A percentile compares a stretch with the other conserved stretches of the same genome.
Evolutionary conservation across 306 rosid genomes (phyloP).

Genomic region (Cucurbita maxima): DNA sequence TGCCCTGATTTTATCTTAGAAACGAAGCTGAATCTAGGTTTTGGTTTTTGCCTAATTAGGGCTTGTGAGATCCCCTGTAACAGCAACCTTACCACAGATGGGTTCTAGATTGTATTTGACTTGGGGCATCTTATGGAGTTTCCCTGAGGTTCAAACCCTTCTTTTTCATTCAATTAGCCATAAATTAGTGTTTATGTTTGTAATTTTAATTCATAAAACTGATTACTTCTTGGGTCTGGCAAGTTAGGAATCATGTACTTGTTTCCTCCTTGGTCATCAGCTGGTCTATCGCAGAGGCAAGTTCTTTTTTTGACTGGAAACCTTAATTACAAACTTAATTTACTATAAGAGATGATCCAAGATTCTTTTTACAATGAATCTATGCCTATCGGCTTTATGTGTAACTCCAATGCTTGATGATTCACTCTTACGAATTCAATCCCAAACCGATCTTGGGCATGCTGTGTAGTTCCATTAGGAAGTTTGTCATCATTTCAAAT

Average conservation of each 20-base stretch:
- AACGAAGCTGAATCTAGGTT: background rate
- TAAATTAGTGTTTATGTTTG: too few relatives aligned
- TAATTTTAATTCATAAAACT: too few relatives aligned
- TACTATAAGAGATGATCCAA: background rate
- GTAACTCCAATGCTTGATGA: background rate
- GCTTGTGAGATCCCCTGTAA: constrained; percentile 64
- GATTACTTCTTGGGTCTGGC: too few relatives aligned
- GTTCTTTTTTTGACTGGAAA: constrained; percentile 11
- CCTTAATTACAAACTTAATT: background rate
- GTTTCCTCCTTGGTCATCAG: too few relatives aligned
- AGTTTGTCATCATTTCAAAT: background rate
- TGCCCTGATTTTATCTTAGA: background rate
- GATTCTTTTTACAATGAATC: background rate
- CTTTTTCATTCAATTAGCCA: too few relatives aligned
- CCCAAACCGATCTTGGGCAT: background rate
- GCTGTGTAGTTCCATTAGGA: background rate
- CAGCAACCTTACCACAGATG: constrained; percentile 80
- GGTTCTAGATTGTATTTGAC: constrained; percentile 52
- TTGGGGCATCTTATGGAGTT: too few relatives aligned
- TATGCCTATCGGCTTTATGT: background rate
- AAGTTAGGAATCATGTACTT: too few relatives aligned
- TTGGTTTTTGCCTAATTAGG: constrained; percentile 21
- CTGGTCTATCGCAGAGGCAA: constrained; percentile 82
- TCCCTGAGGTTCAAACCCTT: too few relatives aligned
- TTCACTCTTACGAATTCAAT: background rate